Evolutionary conservation across 2,329 filamentous ascomycete species (phyloP).

Genomic region (Bipolaris sorokiniana): DNA sequence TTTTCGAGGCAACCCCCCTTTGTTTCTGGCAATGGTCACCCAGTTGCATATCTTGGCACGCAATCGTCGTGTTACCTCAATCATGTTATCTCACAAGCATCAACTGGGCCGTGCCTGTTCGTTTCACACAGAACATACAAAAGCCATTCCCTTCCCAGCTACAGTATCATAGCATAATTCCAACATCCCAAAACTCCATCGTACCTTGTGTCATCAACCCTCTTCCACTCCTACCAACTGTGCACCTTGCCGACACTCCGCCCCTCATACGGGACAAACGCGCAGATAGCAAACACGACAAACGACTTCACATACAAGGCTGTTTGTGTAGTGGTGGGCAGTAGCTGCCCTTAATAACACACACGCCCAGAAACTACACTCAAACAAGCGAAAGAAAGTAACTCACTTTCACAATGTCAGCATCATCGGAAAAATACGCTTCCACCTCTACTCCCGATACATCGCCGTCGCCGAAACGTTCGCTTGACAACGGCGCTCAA

Average conservation of each 20-base stretch:
- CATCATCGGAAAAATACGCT: background rate
- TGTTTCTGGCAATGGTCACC: background rate
- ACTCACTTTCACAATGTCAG: background rate
- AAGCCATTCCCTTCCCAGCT: background rate
- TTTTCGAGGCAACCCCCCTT: background rate
- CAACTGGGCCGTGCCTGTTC: background rate
- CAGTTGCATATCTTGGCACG: conserved; percentile 1
- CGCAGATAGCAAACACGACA: background rate
- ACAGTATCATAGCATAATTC: background rate
- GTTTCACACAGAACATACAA: background rate
- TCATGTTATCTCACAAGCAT: background rate
- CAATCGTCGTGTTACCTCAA: background rate
- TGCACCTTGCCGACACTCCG: background rate
- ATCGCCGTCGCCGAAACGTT: background rate
- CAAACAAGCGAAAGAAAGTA: background rate
- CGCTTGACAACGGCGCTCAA: background rate
- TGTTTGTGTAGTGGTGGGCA: background rate
- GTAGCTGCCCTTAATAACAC: background rate
- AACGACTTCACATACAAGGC: background rate
- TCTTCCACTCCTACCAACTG: background rate
- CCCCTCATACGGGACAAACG: background rate
- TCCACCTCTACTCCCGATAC: background rate
- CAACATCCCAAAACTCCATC: background rate
- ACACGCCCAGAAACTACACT: background rate
- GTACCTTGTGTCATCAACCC: background rate